These are phyloP conservation scores for Neohortaea acidophila DNA, from an alignment of 495 filamentous ascomycete genomes.

Conservation along the genomic window DNA sequence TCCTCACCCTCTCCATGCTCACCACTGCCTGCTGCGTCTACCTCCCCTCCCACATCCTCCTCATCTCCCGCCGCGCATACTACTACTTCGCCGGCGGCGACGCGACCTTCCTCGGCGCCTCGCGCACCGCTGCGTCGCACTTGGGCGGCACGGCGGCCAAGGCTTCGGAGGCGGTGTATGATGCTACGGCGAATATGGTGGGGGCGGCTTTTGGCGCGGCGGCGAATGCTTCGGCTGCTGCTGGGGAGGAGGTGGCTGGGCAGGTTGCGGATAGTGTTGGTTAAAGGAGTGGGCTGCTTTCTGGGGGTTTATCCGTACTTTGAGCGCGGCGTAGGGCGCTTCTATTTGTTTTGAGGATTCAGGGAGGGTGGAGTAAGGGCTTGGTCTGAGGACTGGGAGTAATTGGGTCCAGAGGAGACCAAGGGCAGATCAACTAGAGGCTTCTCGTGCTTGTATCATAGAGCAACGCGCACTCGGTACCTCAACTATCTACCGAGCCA, in stretches of 20 bases:
- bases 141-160: not conserved
- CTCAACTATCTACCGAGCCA: too few species aligned
- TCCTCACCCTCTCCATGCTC: constrained; percentile 72
- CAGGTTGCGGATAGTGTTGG: not conserved
- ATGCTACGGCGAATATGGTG: constrained; percentile 1
- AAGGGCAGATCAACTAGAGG: not conserved
- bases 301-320: too few species aligned
- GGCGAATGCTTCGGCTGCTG: not conserved
- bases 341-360: not conserved
- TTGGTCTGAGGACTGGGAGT: not conserved
- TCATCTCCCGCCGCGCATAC: constrained; percentile 66
- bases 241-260: constrained; percentile 1
- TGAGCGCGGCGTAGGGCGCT: too few species aligned
- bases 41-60: constrained; percentile 73
- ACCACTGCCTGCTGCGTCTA: constrained; percentile 76
- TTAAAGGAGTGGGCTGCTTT: too few species aligned
- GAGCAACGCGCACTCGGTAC: too few species aligned
- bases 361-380: not conserved
- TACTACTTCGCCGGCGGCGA: constrained; percentile 83
- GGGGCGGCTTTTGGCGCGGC: constrained; percentile 3
- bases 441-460: constrained; percentile 5
- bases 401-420: not conserved
- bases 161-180: constrained; percentile 6
- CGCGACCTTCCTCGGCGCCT: not conserved
- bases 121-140: not conserved